Evolutionary conservation across 768 basidiomycete species (phyloP).

Genomic region (Boletus bicolor): DNA sequence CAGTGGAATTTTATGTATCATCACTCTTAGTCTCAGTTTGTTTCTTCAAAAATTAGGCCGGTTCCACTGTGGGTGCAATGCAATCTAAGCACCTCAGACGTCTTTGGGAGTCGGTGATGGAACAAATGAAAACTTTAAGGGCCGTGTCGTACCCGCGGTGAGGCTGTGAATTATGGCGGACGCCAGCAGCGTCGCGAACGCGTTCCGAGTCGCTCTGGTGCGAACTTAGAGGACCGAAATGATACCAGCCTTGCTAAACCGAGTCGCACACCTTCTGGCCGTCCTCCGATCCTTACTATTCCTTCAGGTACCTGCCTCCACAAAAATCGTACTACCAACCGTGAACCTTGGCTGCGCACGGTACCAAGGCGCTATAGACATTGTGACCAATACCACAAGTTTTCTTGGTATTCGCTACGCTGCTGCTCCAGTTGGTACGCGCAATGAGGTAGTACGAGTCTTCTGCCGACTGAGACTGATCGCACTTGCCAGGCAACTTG

Average conservation of each 20-base stretch:
- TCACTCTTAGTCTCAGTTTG: too few relatives aligned
- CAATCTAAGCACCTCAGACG: too few relatives aligned
- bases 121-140: too few relatives aligned
- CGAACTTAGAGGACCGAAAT: too few relatives aligned
- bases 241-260: not conserved
- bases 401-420: constrained; percentile 7
- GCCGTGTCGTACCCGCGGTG: too few relatives aligned
- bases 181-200: too few relatives aligned
- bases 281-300: not conserved
- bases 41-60: too few relatives aligned
- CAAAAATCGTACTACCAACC: not conserved
- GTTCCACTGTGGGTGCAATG: too few relatives aligned
- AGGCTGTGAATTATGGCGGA: too few relatives aligned
- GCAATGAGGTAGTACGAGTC: not conserved
- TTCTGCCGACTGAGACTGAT: not conserved
- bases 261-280: not conserved
- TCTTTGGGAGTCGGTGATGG: too few relatives aligned
- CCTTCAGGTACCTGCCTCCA: not conserved
- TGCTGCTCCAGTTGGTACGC: constrained; percentile 5
- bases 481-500: not conserved
- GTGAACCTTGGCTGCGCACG: constrained; percentile 7
- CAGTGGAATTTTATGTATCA: too few relatives aligned
- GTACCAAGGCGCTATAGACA: constrained; percentile 1
- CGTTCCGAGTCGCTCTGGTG: too few relatives aligned
- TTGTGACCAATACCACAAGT: not conserved